Percentiles rank a stretch among this genome's conserved stretches.
These are phyloP conservation scores for Septoria petroselini DNA, from an alignment of 2,329 filamentous ascomycete genomes.

Conservation along the genomic window DNA sequence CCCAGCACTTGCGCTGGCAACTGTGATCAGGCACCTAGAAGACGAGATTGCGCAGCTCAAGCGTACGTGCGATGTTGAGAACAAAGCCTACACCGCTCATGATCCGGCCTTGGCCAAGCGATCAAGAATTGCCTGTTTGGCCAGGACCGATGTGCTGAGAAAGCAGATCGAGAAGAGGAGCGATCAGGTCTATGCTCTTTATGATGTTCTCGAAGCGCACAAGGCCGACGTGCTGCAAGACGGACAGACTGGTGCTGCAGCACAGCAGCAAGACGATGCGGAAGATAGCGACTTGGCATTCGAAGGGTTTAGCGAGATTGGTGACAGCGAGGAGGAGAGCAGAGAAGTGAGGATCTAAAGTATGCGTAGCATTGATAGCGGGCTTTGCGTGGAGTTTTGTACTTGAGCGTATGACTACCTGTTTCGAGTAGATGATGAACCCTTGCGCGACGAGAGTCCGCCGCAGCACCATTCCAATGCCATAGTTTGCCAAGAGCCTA, in stretches of 20 bases:
- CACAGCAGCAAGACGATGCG: constrained; percentile 41
- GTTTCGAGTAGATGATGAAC: neutral
- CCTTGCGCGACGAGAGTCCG: too few species aligned
- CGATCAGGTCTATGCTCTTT: constrained; percentile 76
- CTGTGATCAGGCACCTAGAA: constrained; percentile 77
- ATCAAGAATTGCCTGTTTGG: constrained; percentile 60
- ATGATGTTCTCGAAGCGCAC: constrained; percentile 80
- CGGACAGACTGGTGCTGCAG: constrained; percentile 57
- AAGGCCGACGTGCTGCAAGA: constrained; percentile 63
- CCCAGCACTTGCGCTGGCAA: constrained; percentile 69
- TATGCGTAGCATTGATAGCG: neutral
- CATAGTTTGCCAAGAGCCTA: too few species aligned
- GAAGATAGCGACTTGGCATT: constrained; percentile 35
- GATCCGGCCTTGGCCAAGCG: constrained; percentile 65
- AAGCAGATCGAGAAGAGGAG: constrained; percentile 68
- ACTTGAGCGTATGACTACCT: neutral
- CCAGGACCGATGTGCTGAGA: constrained; percentile 60
- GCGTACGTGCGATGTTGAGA: constrained; percentile 61
- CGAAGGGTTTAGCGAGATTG: constrained; percentile 35
- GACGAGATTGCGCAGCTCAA: constrained; percentile 78
- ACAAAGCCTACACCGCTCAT: constrained; percentile 61
- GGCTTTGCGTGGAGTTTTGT: constrained; percentile 1
- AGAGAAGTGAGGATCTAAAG: constrained; percentile 4
- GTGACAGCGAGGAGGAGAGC: constrained; percentile 22
- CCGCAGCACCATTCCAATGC: too few species aligned